Conservation (phyloP, 805 yeast genomes). For the Pichia heedii region DNA sequence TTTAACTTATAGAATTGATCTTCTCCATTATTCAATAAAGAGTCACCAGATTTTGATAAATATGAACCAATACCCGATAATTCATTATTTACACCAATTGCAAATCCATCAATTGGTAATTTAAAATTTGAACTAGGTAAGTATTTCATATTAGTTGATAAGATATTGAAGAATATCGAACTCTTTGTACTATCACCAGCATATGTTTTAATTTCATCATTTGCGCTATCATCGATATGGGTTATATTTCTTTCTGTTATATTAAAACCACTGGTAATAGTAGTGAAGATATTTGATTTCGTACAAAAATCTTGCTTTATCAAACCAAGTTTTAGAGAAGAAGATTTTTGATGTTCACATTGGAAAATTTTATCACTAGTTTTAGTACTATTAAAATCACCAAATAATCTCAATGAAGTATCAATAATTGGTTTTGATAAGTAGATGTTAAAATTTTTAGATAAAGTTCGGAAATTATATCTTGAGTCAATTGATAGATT, state of each 20-base stretch:
- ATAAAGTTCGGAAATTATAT: conserved; percentile 40
- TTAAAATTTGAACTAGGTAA: conserved; percentile 25
- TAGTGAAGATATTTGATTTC: conserved; percentile 8
- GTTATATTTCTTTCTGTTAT: conserved; percentile 48
- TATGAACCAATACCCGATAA: conserved; percentile 25
- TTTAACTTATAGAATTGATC: conserved; percentile 32
- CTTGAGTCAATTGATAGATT: conserved; percentile 40
- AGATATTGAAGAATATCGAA: conserved; percentile 36
- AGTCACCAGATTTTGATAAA: conserved; percentile 3
- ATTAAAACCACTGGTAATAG: conserved; percentile 44
- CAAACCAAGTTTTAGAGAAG: conserved; percentile 45
- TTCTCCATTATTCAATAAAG: conserved; percentile 3
- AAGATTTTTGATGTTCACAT: conserved; percentile 43
- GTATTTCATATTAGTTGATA: conserved; percentile 35
- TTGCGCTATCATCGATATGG: conserved; percentile 42
- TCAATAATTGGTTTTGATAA: conserved; percentile 37
- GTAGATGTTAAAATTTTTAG: conserved; percentile 39
- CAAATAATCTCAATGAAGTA: conserved; percentile 38
- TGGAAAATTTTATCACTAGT: conserved; percentile 43
- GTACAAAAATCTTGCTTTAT: conserved; percentile 20
- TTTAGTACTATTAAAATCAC: conserved; percentile 39
- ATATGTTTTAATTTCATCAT: conserved; percentile 45
- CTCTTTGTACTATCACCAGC: conserved; percentile 59
- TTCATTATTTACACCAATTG: conserved; percentile 36
- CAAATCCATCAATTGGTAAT: conserved; percentile 40